Evolutionary conservation across 345 rosid species (phyloP), one percentile per base, ranked within the genome.

Genomic region (Pugionium dolabratum): DNA sequence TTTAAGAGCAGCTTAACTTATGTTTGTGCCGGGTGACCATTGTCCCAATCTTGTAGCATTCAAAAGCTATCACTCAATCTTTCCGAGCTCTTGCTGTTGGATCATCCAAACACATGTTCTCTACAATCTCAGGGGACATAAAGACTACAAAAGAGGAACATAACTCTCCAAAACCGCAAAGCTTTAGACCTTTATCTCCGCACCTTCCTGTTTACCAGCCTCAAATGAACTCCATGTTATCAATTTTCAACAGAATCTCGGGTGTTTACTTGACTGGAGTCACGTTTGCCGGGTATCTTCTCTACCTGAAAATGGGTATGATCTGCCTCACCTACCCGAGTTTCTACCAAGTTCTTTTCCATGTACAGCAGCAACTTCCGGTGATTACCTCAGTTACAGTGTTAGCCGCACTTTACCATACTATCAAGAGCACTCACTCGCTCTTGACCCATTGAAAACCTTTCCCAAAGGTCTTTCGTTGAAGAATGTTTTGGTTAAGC

Each of bases 171-270:
- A 74, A 68, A 50, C 7, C 28, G n/a, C 39, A 74, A 46, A 74
- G 74, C 69, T 74, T 74, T 18, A 73, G 78, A 2, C 74, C 74
- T 48, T 5, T 74, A 2, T 68, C 74, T 55, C 78, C 78, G 62
- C 78, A 74, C 40, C 78, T 74, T 28, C 26, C 78, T 4, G 74
- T 74, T 49, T 74, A 74, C 55, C 74, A 74, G 74, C 78, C 78
- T 62, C 78, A 74, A 64, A 68, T 48, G 74, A 74, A 74, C 59
- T 74, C 74, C 49, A 74, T 74, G 78, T 30, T 74, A 9, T 74
- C 78, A 26, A 74, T 74, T 18, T 74, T 74, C 73, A 74, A 74
- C 60, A 74, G 78, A 74, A 74, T 74, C 65, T 74, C 78, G 2
- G 78, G 73, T 25, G 63, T 62, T 61, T 74, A 74, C 73, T 49